Evolutionary conservation across 139 green algal genomes (phyloP), one percentile per base, ranked within the genome.

Genomic region (Chlorella sp.): DNA sequence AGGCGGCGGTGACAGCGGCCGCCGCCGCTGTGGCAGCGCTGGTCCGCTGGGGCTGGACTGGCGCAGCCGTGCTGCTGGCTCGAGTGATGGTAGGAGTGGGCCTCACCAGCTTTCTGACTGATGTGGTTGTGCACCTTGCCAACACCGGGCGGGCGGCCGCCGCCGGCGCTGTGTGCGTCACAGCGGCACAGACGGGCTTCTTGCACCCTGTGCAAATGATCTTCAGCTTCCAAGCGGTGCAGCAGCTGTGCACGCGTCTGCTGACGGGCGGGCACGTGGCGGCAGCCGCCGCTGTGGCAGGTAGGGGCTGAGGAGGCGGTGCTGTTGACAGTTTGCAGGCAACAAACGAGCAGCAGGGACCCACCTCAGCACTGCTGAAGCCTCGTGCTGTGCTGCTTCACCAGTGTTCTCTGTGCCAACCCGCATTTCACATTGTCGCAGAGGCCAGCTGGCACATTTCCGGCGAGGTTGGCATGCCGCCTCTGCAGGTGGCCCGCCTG

Each of bases 401-500:
- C 62, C 62, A 36, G 62, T 36, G 62, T 24, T 8, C 22, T 72
- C 32, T 20, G 13, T 72, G n/a, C 14, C 32, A 22, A 20, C 6
- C 13, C 32, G 11, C n/a, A 41, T 3, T 19, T 13, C 26, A 24
- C 36, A 38, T n/a, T 73, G n/a, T 38, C 20, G 76, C 76, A 82
- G 76, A 72, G 54, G 76, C 76, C 30, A 73, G 38, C 38, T 82
- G 76, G 76, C 76, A 58, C 28, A 41, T 82, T 34, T 56, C 54
- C 2, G 76, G 34, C 19, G 76, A 40, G 24, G 28, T 60, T 19
- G 76, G 76, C 22, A 48, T 41, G 76, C 54, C 24, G 9, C 76
- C 76, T 0, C 19, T 14, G 6, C 38, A 41, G 30, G 41, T 60
- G 2, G 76, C 76, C 38, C 17, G 24, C 48, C 76, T 82, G 56